Percentiles rank a stretch among this genome's conserved stretches.
phyloP scores from a whole-genome alignment of 148 eudicot genomes.

The Amaranthus palmeri region DNA sequence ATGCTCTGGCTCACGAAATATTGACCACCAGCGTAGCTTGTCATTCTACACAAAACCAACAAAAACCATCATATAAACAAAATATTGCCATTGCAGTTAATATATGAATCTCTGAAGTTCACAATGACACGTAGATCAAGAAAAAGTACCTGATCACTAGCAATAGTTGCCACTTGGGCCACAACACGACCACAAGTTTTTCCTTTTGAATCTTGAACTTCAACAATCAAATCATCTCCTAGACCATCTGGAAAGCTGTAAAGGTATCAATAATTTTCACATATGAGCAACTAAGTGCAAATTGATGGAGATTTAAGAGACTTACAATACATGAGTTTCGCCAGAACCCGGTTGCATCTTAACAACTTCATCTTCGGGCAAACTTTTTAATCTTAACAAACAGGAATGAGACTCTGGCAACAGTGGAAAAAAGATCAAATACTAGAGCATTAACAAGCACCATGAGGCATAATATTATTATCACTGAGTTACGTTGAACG shows the following conservation, averaged over 20 bases:
- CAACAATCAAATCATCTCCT: slow-evolving; percentile 85
- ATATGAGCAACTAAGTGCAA: slow-evolving; percentile 6
- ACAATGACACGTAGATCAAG: slow-evolving; percentile 15
- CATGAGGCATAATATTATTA: neutral
- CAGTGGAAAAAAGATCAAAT: neutral
- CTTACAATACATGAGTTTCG: slow-evolving; percentile 90
- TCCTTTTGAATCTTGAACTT: slow-evolving; percentile 83
- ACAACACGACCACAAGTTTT: slow-evolving; percentile 69
- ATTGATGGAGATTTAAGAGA: slow-evolving; percentile 15
- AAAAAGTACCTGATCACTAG: slow-evolving; percentile 65
- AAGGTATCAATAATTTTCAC: slow-evolving; percentile 25
- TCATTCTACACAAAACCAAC: slow-evolving; percentile 57
- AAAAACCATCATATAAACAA: slow-evolving; percentile 5
- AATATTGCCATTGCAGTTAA: neutral
- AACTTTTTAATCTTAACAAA: slow-evolving; percentile 73
- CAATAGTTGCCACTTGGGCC: slow-evolving; percentile 80
- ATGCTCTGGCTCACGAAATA: slow-evolving; percentile 91
- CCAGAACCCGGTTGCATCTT: slow-evolving; percentile 92
- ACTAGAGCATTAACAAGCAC: neutral
- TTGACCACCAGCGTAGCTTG: slow-evolving; percentile 92
- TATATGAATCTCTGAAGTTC: neutral
- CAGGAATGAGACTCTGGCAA: slow-evolving; percentile 66
- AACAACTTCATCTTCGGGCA: slow-evolving; percentile 69
- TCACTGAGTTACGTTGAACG: neutral
- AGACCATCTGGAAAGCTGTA: slow-evolving; percentile 92